Conservation (phyloP, 2,329 filamentous ascomycete species). For the Calonectria henricotiae region DNA sequence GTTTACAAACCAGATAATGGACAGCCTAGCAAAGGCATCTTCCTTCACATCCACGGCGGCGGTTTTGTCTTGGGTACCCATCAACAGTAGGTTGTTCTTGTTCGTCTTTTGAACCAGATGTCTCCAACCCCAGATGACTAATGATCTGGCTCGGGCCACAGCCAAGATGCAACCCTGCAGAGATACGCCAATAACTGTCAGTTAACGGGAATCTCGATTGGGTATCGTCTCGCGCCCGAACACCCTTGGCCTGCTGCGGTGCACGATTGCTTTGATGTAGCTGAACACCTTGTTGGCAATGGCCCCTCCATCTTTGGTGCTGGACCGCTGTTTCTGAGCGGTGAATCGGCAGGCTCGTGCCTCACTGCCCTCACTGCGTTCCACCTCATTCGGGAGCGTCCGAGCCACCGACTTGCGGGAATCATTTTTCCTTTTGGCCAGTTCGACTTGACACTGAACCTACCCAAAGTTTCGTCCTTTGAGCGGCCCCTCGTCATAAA, state of each 20-base stretch:
- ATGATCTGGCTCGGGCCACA: background rate
- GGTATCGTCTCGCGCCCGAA: conserved; percentile 4
- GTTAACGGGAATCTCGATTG: background rate
- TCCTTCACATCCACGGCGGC: conserved; percentile 17
- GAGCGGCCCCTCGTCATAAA: background rate
- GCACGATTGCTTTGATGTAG: conserved; percentile 8
- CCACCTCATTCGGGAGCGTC: background rate
- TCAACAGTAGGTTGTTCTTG: background rate
- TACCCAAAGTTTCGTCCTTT: background rate
- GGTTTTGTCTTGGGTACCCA: conserved; percentile 13
- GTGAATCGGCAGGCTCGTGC: conserved; percentile 4
- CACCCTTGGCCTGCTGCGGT: conserved; percentile 6
- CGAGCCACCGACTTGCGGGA: background rate
- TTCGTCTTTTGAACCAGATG: background rate
- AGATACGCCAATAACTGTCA: conserved; percentile 1
- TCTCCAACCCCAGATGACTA: background rate
- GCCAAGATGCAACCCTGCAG: background rate
- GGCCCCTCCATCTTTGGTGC: background rate
- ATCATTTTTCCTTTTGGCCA: background rate
- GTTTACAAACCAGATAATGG: conserved; percentile 1
- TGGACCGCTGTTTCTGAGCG: background rate
- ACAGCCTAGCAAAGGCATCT: background rate
- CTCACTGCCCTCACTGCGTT: background rate
- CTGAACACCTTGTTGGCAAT: conserved; percentile 7
- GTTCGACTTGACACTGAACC: background rate